Evolutionary conservation across 257 asterid species (phyloP), one percentile per base, ranked within the genome.

Genomic region (Verbascum thapsus): DNA sequence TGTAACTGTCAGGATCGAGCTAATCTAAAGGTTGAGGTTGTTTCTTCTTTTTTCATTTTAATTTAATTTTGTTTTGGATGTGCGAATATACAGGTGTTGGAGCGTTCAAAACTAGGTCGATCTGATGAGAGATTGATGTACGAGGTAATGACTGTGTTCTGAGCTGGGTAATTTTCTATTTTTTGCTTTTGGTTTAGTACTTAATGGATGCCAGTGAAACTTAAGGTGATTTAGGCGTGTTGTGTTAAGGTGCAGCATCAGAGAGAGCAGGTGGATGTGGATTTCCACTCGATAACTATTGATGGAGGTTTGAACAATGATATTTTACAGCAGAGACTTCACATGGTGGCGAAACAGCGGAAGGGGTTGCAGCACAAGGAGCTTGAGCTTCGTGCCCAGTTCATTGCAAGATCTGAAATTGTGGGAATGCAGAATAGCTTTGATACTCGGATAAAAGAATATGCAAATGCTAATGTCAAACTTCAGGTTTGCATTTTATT

Each of bases 41-140:
- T 26, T 26, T 52, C 13, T 57, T 7, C 10, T 39, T 3, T 20
- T 2, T 19, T 18, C n/a, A 10, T 53, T 9, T 51, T 11, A 6
- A 17, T 26, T 18, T 7, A 37, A 10, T 38, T 13, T 50, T 12
- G 23, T 30, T 39, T 39, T 65, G 48, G 50, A 40, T 35, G 37
- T 47, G 61, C 11, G 56, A 37, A 9, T 59, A 39, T 68, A 45
- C 69, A 85, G 97, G 90, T 74, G 61, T 41, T 77, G 74, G 95
- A 79, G 60, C 85, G 84, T 69, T 83, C 90, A 1, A 81, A 78
- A 56, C 74, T 80, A 53, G 87, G 85, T 59, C 91, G 85, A 44
- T 78, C 95, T n/a, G 95, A 87, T 8, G 96, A 85, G 87, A 85
- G 96, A 67, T 62, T 87, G 77, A 81, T 87, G 70, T 85, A 80